Evolutionary conservation across 805 yeast species (phyloP).

Genomic region (Candida ficus): DNA sequence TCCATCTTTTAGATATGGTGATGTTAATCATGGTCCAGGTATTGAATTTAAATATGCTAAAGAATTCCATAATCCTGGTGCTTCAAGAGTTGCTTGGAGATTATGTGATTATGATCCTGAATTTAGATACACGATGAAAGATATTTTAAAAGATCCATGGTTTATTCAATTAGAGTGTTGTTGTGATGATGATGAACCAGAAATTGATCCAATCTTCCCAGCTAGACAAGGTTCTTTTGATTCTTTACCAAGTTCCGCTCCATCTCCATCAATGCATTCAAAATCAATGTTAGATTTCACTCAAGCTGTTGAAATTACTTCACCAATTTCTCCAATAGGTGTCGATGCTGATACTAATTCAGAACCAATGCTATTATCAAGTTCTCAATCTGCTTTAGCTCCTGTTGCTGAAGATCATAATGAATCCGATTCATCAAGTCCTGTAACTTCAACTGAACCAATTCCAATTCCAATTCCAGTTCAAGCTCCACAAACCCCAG

Average conservation of each 20-base stretch:
- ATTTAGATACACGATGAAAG: constrained; percentile 49
- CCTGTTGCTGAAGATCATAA: constrained; percentile 14
- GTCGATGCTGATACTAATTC: background rate
- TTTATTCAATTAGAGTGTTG: constrained; percentile 57
- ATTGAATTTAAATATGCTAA: constrained; percentile 66
- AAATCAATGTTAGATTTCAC: constrained; percentile 24
- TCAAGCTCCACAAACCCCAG: background rate
- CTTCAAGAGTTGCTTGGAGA: constrained; percentile 71
- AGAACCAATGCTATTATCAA: constrained; percentile 4
- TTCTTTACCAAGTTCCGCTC: constrained; percentile 3
- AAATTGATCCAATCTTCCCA: constrained; percentile 5
- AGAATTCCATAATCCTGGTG: constrained; percentile 50
- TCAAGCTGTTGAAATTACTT: background rate
- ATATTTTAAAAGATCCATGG: constrained; percentile 60
- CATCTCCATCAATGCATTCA: constrained; percentile 5
- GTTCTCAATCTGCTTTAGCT: constrained; percentile 6
- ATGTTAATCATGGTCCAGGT: constrained; percentile 58
- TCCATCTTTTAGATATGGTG: constrained; percentile 44
- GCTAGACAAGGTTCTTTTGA: constrained; percentile 8
- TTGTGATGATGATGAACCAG: constrained; percentile 36
- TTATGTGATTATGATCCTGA: constrained; percentile 57
- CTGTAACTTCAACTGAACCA: background rate
- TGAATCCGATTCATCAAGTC: constrained; percentile 8
- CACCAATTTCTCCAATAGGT: background rate
- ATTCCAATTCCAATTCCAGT: background rate